Evolutionary conservation across 306 rosid genomes (phyloP).

Genomic region (Corylus heterophylla): DNA sequence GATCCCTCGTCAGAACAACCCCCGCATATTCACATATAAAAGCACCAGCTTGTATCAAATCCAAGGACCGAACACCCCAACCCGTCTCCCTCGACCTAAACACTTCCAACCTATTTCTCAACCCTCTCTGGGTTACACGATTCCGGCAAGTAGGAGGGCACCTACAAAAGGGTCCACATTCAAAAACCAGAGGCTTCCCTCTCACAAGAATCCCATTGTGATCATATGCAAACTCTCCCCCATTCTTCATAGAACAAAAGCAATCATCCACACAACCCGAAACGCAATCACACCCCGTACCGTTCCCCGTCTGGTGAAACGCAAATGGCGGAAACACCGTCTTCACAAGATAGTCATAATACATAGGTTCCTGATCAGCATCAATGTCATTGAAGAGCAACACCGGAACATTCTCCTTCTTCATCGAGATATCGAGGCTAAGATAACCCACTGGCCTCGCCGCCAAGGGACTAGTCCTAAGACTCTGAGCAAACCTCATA

Average conservation of each 20-base stretch:
- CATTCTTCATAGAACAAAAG: slow-evolving; percentile 80
- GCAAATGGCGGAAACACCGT: slow-evolving; percentile 68
- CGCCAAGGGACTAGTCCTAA: slow-evolving; percentile 48
- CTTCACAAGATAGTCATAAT: slow-evolving; percentile 62
- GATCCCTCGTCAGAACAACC: slow-evolving; percentile 80
- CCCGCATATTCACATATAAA: slow-evolving; percentile 93
- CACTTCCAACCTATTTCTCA: slow-evolving; percentile 68
- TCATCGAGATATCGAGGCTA: slow-evolving; percentile 63
- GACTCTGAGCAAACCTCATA: slow-evolving; percentile 58
- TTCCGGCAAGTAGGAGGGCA: slow-evolving; percentile 84
- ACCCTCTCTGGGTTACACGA: slow-evolving; percentile 74
- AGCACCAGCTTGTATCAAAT: slow-evolving; percentile 86
- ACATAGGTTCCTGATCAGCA: slow-evolving; percentile 54
- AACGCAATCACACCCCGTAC: slow-evolving; percentile 69
- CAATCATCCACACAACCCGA: slow-evolving; percentile 60
- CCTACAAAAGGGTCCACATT: slow-evolving; percentile 78
- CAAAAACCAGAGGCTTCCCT: slow-evolving; percentile 87
- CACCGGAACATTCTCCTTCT: slow-evolving; percentile 55
- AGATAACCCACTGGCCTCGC: slow-evolving; percentile 59
- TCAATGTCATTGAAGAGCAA: slow-evolving; percentile 81
- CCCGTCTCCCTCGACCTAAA: slow-evolving; percentile 87
- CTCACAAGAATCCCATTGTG: slow-evolving; percentile 65
- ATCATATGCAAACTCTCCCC: slow-evolving; percentile 70
- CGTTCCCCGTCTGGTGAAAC: slow-evolving; percentile 56
- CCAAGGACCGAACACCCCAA: slow-evolving; percentile 99